These are phyloP conservation scores for Thermomyces lanuginosus DNA, from an alignment of 2,329 filamentous ascomycete species.

Conservation along the genomic window DNA sequence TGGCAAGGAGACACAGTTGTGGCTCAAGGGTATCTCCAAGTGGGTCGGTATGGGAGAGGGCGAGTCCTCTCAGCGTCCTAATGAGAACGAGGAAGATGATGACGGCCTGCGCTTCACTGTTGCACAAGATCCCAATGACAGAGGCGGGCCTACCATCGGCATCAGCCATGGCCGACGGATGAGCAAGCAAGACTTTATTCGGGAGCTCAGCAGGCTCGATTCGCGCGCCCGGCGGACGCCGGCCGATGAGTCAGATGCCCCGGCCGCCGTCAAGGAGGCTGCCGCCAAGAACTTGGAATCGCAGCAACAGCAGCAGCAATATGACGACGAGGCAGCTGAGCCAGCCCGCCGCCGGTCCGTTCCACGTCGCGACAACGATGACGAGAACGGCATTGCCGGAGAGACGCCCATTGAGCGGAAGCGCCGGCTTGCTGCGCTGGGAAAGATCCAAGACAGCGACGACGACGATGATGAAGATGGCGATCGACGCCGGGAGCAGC, in stretches of 20 bases:
- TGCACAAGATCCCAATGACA: conserved; percentile 24
- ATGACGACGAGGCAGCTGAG: conserved; percentile 13
- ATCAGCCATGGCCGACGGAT: conserved; percentile 44
- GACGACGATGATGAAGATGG: conserved; percentile 12
- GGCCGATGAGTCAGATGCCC: conserved; percentile 27
- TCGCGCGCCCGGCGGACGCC: conserved; percentile 39
- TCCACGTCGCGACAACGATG: not conserved
- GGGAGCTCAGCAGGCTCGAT: conserved; percentile 44
- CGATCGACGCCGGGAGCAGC: too few relatives aligned
- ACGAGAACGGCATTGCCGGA: conserved; percentile 1
- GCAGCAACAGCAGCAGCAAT: conserved; percentile 22
- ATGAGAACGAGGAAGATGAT: conserved; percentile 16
- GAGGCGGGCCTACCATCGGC: conserved; percentile 26
- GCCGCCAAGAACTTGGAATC: conserved; percentile 15
- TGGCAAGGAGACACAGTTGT: conserved; percentile 25
- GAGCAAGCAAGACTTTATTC: conserved; percentile 49
- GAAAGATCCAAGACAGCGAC: conserved; percentile 15
- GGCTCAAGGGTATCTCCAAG: conserved; percentile 43
- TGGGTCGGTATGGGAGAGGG: conserved; percentile 33
- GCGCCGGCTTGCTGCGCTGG: conserved; percentile 30
- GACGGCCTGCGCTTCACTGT: conserved; percentile 48
- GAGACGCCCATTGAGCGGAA: conserved; percentile 31
- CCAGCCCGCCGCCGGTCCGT: conserved; percentile 5
- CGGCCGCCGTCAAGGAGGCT: conserved; percentile 23
- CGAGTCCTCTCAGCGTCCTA: conserved; percentile 15